Evolutionary conservation across 2,329 filamentous ascomycete species (phyloP), one percentile per base, ranked within the genome.

Genomic region (Arthrobotrys entomopaga): DNA sequence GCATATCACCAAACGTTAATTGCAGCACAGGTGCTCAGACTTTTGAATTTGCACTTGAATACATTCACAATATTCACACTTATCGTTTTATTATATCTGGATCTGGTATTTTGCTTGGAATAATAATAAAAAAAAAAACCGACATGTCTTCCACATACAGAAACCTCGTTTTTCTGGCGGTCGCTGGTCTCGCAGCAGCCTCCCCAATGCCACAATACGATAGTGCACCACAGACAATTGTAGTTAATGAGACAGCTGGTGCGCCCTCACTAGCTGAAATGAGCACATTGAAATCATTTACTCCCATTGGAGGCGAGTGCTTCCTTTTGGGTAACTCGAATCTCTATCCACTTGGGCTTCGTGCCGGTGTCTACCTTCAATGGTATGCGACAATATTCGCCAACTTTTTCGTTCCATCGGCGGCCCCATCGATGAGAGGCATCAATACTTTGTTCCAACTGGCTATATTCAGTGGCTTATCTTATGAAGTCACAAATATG

Each of bases 351-450:
- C 52, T 75, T 29, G 71, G 71, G 8, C 70, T 75, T 3, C 38
- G 71, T 56, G 52, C 61, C 54, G 71, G 71, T 57, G 20, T 75
- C 54, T 75, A 75, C 50, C 53, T 75, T 58, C 71, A 75, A 56
- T 75, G 71, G 71, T 59, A 65, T 56, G 71, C 71, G 22, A 75
- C 71, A n/a, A 70, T 75, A 53, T 54, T 75, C 26, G 71, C 65
- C 34, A 75, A 75, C 60, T 75, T 75, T 49, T 75, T 75, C 43
- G 71, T 75, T 22, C 71, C 71, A 20, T 60, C 65, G 4, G 65
- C 65, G 6, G 64, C 71, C 22, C 56, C 65, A 26, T 75, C 71
- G 46, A 75, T 75, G 71, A 48, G 71, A 38, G 60, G 50, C n/a
- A 70, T 70, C 53, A 75, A 69, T 59, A 75, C 65, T 1, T 34